Base-by-base conservation (phyloP, 805 yeast genomes). In the Brettanomyces naardenensis region DNA sequence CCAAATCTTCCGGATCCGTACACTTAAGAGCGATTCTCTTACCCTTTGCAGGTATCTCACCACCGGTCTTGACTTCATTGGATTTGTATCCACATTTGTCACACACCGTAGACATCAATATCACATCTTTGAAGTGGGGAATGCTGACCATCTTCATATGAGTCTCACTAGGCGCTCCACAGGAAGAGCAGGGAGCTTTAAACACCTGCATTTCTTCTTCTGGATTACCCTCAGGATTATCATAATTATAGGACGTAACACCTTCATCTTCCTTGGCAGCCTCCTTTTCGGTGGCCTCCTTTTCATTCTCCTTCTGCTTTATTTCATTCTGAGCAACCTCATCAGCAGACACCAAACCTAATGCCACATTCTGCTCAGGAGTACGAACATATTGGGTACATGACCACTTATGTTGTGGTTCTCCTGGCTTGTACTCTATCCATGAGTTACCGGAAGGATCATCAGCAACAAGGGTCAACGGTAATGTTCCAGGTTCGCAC, bases 401-500 rank as follows among this genome's bases (percentile, higher is more conserved):
- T 19, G 92, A 72, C 96, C 96, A 90, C 60, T 89, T 87, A 61
- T 86, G 94, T 27, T 82, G 68, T 4, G 95, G 71, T 57, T 87
- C 95, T 42, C 85, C 89, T 15, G 96, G 96, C 42, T 74, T 61
- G 58, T 71, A 86, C 55, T 86, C 95, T 38, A 92, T 78, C 95
- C 97, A 92, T 4, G 97, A 90, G 65, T 92, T 92, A 13, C 98
- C 98, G 1, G 96, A 75, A 21, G 98, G 97, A 60, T 92, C 98
- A 59, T 89, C 95, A 9, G 87, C 64, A 19, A 71, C 68, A 35
- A 90, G 71, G 0, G 94, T 83, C 44, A 90, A 53, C 2, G 97
- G 97, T 37, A 85, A 60, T 15, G 75, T 70, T 23, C 73, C 75
- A 37, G 72, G 73, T 42, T 80, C 78, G 40, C 87, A 90, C n/a